Evolutionary conservation across 768 basidiomycete species (phyloP).

Genomic region (Pleurotus tuoliensis): DNA sequence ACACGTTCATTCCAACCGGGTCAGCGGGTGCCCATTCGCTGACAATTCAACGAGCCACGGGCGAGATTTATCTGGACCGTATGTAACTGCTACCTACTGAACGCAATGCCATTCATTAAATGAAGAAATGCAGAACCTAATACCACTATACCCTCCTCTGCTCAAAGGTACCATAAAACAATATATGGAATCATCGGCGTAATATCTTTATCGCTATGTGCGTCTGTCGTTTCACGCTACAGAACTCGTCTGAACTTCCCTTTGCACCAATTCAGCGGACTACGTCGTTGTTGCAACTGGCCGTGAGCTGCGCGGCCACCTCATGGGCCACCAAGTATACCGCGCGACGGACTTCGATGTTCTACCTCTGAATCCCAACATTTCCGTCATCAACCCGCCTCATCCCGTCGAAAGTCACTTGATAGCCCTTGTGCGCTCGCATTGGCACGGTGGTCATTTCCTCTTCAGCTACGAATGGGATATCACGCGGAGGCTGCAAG

Average conservation of each 20-base stretch:
- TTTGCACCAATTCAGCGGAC: conserved; percentile 58
- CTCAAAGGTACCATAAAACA: conserved; percentile 57
- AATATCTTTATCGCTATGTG: conserved; percentile 75
- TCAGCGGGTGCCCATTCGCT: conserved; percentile 59
- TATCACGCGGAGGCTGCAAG: conserved; percentile 82
- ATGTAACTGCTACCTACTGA: conserved; percentile 17
- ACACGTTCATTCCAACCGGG: conserved; percentile 70
- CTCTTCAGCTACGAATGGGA: conserved; percentile 92
- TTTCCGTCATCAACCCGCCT: conserved; percentile 63
- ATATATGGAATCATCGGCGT: conserved; percentile 76
- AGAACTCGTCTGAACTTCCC: not conserved
- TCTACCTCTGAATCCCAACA: conserved; percentile 74
- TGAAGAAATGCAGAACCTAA: conserved; percentile 42
- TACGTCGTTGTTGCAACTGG: conserved; percentile 88
- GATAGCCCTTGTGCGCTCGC: conserved; percentile 80
- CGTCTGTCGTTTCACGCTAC: conserved; percentile 21
- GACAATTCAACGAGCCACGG: conserved; percentile 70
- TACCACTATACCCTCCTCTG: conserved; percentile 46
- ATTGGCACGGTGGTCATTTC: conserved; percentile 76
- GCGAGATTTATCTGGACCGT: conserved; percentile 72
- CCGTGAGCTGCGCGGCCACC: conserved; percentile 68
- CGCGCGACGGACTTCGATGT: conserved; percentile 89
- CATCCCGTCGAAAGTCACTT: conserved; percentile 88
- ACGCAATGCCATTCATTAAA: not conserved
- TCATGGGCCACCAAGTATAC: conserved; percentile 86